Percentiles rank a stretch among this genome's conserved stretches.
Conservation (phyloP, 2,329 filamentous ascomycete species). For the Colletotrichum orchidophilum region DNA sequence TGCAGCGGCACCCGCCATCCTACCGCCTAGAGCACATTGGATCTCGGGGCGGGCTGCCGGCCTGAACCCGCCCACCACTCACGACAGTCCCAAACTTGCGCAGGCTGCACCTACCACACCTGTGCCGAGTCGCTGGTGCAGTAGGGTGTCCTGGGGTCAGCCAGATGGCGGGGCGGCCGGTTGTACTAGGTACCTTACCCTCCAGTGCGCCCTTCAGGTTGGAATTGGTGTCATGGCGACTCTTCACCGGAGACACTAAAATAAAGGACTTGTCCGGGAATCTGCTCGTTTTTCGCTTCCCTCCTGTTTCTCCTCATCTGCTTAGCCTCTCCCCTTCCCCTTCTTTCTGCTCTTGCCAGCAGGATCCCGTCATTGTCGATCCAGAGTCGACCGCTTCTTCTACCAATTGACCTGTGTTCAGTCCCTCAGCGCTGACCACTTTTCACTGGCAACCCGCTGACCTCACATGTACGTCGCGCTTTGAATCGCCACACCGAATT, state of each 20-base stretch:
- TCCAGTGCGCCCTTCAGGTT: not conserved
- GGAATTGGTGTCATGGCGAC: constrained; percentile 29
- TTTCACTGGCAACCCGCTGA: constrained; percentile 18
- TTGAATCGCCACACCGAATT: constrained; percentile 22
- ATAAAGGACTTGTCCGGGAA: constrained; percentile 28
- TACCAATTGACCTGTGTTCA: constrained; percentile 28
- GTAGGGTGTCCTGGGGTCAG: not conserved
- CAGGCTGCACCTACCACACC: not conserved
- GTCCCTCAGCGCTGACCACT: constrained; percentile 19
- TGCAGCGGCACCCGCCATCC: not conserved
- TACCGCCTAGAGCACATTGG: not conserved
- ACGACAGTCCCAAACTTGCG: not conserved
- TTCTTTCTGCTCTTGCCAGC: not conserved
- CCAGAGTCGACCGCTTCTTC: constrained; percentile 5
- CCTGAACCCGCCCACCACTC: not conserved
- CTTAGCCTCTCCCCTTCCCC: not conserved
- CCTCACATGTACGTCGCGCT: constrained; percentile 1
- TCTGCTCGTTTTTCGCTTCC: constrained; percentile 22
- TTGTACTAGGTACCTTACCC: not conserved
- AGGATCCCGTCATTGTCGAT: constrained; percentile 4
- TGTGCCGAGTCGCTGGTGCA: not conserved
- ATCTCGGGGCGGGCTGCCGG: not conserved
- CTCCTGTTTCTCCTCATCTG: constrained; percentile 19
- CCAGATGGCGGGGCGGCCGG: not conserved
- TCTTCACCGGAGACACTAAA: constrained; percentile 33